Conservation (phyloP, 441 rosid genomes). For the Euphorbia schlechtendalii region DNA sequence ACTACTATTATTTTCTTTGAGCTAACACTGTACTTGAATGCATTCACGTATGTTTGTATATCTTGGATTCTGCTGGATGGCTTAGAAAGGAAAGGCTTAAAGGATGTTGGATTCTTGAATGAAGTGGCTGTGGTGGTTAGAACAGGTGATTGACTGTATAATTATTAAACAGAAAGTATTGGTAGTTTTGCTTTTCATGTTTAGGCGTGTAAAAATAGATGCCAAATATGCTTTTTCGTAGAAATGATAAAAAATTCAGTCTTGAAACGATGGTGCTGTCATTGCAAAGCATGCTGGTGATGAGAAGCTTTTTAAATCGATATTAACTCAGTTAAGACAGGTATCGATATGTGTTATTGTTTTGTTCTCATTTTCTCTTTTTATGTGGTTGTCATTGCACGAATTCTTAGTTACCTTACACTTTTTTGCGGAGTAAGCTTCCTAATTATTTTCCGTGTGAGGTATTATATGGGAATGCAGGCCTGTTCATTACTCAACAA, state of each 20-base stretch:
- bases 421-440: slow-evolving; percentile 41
- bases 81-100: slow-evolving; percentile 87
- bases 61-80: slow-evolving; percentile 59
- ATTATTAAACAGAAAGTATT: neutral
- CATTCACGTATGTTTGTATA: neutral
- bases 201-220: neutral
- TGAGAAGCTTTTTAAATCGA: slow-evolving; percentile 28
- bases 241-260: no score
- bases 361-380: neutral
- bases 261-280: no score
- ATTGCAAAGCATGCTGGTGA: slow-evolving; percentile 53
- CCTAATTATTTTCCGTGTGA: slow-evolving; percentile 46
- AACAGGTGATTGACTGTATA: slow-evolving; percentile 49
- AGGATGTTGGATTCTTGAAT: slow-evolving; percentile 88
- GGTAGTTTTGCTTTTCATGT: neutral
- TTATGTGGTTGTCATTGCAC: neutral
- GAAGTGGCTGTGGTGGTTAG: slow-evolving; percentile 77
- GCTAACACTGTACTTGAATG: slow-evolving; percentile 2
- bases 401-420: neutral
- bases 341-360: neutral
- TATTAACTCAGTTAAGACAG: slow-evolving; percentile 52
- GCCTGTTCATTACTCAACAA: slow-evolving; percentile 59
- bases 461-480: slow-evolving; percentile 54
- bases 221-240: neutral
- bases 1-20: neutral